Base-by-base conservation (phyloP, 306 rosid species). In the Sicyos edulis region DNA sequence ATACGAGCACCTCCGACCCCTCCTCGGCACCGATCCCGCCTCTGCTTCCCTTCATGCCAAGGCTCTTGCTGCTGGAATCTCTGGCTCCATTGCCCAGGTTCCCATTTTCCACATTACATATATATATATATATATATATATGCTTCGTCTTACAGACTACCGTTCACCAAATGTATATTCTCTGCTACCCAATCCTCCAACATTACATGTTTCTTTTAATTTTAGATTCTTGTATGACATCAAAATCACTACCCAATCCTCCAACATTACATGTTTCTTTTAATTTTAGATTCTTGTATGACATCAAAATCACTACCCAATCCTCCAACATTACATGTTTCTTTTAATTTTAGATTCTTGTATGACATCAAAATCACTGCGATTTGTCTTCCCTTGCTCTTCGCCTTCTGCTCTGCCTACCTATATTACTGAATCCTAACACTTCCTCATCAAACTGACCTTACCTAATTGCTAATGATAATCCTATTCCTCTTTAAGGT, bases 81-180 rank as follows among this genome's bases (percentile, higher is more conserved):
- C 96, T 49, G 98, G 96, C 55, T 62, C 83, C 10, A 26, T 90
- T 68, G 96, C 96, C 74, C 98, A 90, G 96, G 96, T 88, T 72
- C 11, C 14, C 10, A 19, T 24, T n/a, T 37, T 50, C 56, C 62
- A 51, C 32, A 26, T 26, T 26, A 26, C 3, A 26, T n/a, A n/a
- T n/a, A n/a, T n/a, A n/a, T n/a, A n/a, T n/a, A n/a, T n/a, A n/a
- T n/a, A n/a, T n/a, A n/a, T n/a, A n/a, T n/a, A n/a, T n/a, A n/a
- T n/a, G n/a, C n/a, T n/a, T n/a, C n/a, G n/a, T n/a, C n/a, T n/a
- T n/a, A n/a, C n/a, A n/a, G n/a, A n/a, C n/a, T n/a, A 34, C 50
- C 9, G 5, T 64, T 16, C 49, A 8, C 16, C 21, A 61, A 4
- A 42, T 19, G 32, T 65, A 65, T 65, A 22, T 10, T 42, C 52